These are phyloP conservation scores for Tricholoma matsutake DNA, from an alignment of 768 basidiomycete species.

Conservation along the genomic window DNA sequence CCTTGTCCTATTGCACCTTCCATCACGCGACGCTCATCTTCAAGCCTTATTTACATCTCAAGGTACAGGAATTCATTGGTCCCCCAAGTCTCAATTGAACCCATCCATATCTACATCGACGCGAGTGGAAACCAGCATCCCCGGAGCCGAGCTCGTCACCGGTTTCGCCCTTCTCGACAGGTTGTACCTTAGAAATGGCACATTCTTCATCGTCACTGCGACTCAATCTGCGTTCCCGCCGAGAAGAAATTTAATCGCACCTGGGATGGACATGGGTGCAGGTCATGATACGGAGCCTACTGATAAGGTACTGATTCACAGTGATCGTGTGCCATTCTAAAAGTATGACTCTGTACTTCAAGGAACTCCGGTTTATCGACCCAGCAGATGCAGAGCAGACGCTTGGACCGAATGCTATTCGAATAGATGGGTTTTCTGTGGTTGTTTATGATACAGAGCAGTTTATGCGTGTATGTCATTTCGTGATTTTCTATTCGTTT, in stretches of 20 bases:
- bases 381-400: conserved; percentile 12
- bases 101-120: conserved; percentile 1
- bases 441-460: conserved; percentile 22
- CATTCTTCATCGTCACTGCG: conserved; percentile 61
- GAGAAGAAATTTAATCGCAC: conserved; percentile 39
- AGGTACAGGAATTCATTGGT: background rate
- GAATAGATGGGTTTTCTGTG: conserved; percentile 15
- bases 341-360: background rate
- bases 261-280: conserved; percentile 22
- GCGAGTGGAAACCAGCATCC: conserved; percentile 23
- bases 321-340: background rate
- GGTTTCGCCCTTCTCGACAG: conserved; percentile 77
- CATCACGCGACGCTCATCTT: background rate
- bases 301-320: conserved; percentile 19
- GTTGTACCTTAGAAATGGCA: conserved; percentile 74
- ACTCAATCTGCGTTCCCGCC: conserved; percentile 40
- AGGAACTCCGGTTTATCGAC: conserved; percentile 20
- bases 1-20: background rate
- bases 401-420: conserved; percentile 16
- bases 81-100: background rate
- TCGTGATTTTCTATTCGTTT: too few species aligned
- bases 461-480: conserved; percentile 18
- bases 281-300: conserved; percentile 26
- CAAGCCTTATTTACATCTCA: background rate
- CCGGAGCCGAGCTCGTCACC: conserved; percentile 39